Base-by-base conservation (phyloP, 805 yeast species). In the Tetrapisispora pingtungensis region DNA sequence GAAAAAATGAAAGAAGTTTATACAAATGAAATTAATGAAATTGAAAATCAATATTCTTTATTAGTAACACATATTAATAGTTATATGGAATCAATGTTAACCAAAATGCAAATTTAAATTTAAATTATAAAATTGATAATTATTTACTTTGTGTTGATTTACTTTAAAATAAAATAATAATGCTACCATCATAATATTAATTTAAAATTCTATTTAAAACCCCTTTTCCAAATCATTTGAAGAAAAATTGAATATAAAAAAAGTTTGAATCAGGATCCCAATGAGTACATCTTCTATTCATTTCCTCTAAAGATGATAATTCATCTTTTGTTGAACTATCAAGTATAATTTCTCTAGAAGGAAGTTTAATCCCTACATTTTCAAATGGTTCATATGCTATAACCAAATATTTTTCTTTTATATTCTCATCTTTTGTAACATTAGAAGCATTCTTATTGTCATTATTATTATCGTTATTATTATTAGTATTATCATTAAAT, bases 381-480 rank as follows among this genome's bases (percentile, higher is more conserved):
- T 87, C 90, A 61, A 86, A 93, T 1, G 97, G 97, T 59, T 87
- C 96, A 3, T 82, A 93, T n/a, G 88, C 80, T 0, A 89, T 65
- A 10, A 89, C 79, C 50, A 93, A 54, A 58, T 80, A 89, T 62
- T 69, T 66, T 33, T 67, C 63, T 41, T 69, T 66, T 28, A 19
- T 24, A 27, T 36, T 30, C 17, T 19, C 32, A 18, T 35, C 32
- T 28, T 35, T 22, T 30, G 42, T 39, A 39, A 32, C 17, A 37
- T 10, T 37, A 37, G 24, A 6, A 37, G 40, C 33, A 37, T 37
- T 27, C 27, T 37, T 37, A 28, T 37, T 13, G 3, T 17, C 18
- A 26, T 18, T 17, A 26, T 13, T 27, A 27, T 37, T 28, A 10
- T 37, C 17, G 10, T 28, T 15, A 13, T 37, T 26, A 13, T 35